Evolutionary conservation across 306 rosid species (phyloP), one percentile per base, ranked within the genome.

Genomic region (Quercus glauca): DNA sequence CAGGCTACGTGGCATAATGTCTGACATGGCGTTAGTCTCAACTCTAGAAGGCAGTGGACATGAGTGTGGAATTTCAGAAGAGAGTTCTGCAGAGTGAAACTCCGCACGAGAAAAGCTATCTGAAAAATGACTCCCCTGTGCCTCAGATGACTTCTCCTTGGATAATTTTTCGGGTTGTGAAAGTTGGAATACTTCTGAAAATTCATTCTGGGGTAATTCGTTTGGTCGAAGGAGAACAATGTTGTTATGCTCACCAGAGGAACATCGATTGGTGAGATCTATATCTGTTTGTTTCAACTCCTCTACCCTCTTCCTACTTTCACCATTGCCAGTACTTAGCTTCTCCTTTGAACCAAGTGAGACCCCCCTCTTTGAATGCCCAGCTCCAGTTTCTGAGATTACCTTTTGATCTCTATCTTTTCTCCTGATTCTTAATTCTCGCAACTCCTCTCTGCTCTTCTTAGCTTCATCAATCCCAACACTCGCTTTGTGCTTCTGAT

Each of bases 31-130:
- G 60, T 78, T 74, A 20, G 81, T 65, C 73, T 67, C 84, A 55
- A 77, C 73, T 51, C 69, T 55, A 70, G 86, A 85, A 81, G 87
- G 73, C 78, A 76, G 82, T 51, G 83, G 85, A 56, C 87, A 65
- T 20, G 89, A 87, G 79, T 82, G 84, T 73, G 89, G 81, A 83
- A 91, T 83, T 55, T 89, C 90, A 2, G 90, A 82, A 83, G 73
- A 70, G 17, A 76, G 25, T 73, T 76, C 86, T 82, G 89, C 81
- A 53, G 80, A 26, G 78, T 78, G 73, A 55, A 75, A 83, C 68
- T 81, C 86, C 33, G 75, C 85, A 6, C 84, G 83, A 80, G 85
- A 85, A 75, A 89, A 86, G 71, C 73, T 56, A 29, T 76, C 90
- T 65, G 97, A 89, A 72, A 79, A 80, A 49, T 85, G 77, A 73